Percentiles rank a stretch among this genome's conserved stretches.
Evolutionary conservation across 352 stramenopile genomes (phyloP).

Genomic region (Globisporangium okanoganense): DNA sequence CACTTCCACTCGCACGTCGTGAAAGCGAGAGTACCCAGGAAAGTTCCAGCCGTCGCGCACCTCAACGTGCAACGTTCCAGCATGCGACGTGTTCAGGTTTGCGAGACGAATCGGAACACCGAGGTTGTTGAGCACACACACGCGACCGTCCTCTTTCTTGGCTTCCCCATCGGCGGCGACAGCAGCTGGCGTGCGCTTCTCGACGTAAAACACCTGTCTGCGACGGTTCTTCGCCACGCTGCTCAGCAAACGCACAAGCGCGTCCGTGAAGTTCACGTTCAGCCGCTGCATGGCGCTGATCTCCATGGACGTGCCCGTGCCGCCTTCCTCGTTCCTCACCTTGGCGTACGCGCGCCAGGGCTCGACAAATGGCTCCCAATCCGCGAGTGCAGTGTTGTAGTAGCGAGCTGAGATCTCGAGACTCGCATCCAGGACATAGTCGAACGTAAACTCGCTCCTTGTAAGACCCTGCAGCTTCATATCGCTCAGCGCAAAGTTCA

Average conservation of each 20-base stretch:
- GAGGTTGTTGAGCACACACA: slow-evolving; percentile 88
- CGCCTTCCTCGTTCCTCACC: slow-evolving; percentile 45
- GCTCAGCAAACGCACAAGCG: slow-evolving; percentile 71
- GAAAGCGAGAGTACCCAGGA: slow-evolving; percentile 76
- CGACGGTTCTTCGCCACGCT: slow-evolving; percentile 75
- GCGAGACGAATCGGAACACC: slow-evolving; percentile 84
- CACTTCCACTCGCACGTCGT: slow-evolving; percentile 81
- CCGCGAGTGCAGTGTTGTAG: slow-evolving; percentile 84
- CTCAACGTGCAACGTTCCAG: slow-evolving; percentile 76
- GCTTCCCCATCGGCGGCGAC: slow-evolving; percentile 76
- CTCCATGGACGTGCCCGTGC: slow-evolving; percentile 60
- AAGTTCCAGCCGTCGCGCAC: slow-evolving; percentile 85
- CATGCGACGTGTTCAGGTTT: slow-evolving; percentile 84
- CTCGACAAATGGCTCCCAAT: slow-evolving; percentile 88
- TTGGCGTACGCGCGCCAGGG: slow-evolving; percentile 78
- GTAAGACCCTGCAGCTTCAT: slow-evolving; percentile 77
- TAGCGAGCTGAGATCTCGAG: slow-evolving; percentile 81
- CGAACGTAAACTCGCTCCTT: slow-evolving; percentile 58
- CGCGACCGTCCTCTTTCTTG: slow-evolving; percentile 79
- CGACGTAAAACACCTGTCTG: slow-evolving; percentile 68
- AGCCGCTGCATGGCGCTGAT: slow-evolving; percentile 81
- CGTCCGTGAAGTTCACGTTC: slow-evolving; percentile 87
- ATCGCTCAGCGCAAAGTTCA: slow-evolving; percentile 84
- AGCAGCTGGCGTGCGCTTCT: slow-evolving; percentile 70
- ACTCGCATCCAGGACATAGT: slow-evolving; percentile 70